Conservation (phyloP, 73 alveolate genomes). For the Paramecium octaurelia region DNA sequence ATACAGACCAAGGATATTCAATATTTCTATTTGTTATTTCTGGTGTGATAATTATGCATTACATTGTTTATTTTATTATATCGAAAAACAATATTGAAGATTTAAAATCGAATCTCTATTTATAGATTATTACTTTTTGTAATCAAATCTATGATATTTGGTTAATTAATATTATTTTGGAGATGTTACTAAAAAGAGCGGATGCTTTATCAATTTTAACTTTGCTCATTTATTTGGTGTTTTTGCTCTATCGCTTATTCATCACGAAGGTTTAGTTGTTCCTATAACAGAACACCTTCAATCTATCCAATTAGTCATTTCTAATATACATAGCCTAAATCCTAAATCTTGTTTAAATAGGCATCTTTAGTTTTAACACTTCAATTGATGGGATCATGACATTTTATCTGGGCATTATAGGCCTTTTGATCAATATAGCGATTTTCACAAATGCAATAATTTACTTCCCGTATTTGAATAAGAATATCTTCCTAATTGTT, state of each 20-base stretch:
- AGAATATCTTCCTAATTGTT: background rate
- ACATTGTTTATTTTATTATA: background rate
- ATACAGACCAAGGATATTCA: background rate
- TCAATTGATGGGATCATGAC: background rate
- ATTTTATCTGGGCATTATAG: background rate
- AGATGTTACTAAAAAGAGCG: background rate
- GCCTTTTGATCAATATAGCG: background rate
- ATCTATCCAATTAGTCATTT: background rate
- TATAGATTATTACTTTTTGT: background rate
- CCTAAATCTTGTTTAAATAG: background rate
- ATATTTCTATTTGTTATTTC: background rate
- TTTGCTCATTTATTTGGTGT: background rate
- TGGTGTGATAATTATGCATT: background rate
- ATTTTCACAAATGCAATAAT: background rate
- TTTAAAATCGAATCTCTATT: background rate
- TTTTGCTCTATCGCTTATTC: background rate
- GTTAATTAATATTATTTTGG: conserved; percentile 5
- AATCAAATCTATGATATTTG: conserved; percentile 25
- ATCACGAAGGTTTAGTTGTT: background rate
- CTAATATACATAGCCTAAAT: background rate
- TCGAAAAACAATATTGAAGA: background rate
- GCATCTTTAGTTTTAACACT: background rate
- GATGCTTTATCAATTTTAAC: background rate
- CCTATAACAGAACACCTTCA: background rate
- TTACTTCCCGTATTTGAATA: background rate